Conservation (phyloP, 2,329 filamentous ascomycete species). For the Phialocephala sp. region DNA sequence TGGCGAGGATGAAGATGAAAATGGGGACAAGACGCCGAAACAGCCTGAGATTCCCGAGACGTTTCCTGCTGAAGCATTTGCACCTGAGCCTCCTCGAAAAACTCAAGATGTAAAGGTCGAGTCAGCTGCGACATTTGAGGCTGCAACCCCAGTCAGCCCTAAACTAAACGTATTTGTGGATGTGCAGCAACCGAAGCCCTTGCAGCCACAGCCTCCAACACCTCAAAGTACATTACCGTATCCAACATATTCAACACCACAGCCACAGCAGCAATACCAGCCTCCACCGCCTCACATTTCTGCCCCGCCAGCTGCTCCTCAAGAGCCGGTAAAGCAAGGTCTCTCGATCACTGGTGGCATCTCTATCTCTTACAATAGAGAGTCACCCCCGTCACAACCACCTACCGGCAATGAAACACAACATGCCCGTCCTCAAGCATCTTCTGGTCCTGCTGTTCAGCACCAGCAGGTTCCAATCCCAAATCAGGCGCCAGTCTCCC, state of each 20-base stretch:
- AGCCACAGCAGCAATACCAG: not conserved
- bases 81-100: slow-evolving; percentile 4
- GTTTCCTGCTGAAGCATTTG: not conserved
- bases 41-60: not conserved
- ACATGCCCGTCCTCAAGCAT: slow-evolving; percentile 45
- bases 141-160: not conserved
- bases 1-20: not conserved
- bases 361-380: slow-evolving; percentile 3
- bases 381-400: not conserved
- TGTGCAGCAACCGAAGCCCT: not conserved
- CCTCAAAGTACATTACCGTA: not conserved
- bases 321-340: slow-evolving; percentile 20
- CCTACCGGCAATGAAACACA: slow-evolving; percentile 9
- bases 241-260: not conserved
- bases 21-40: not conserved
- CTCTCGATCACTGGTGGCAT: not conserved
- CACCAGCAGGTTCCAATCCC: not conserved
- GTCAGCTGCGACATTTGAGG: not conserved
- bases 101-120: slow-evolving; percentile 1
- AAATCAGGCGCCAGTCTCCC: not conserved
- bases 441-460: slow-evolving; percentile 25
- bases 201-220: slow-evolving; percentile 8
- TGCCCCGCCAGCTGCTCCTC: not conserved
- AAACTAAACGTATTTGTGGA: not conserved
- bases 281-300: not conserved